Evolutionary conservation across 164 flowering plant genomes (phyloP).

Genomic region (Kingdonia uniflora): DNA sequence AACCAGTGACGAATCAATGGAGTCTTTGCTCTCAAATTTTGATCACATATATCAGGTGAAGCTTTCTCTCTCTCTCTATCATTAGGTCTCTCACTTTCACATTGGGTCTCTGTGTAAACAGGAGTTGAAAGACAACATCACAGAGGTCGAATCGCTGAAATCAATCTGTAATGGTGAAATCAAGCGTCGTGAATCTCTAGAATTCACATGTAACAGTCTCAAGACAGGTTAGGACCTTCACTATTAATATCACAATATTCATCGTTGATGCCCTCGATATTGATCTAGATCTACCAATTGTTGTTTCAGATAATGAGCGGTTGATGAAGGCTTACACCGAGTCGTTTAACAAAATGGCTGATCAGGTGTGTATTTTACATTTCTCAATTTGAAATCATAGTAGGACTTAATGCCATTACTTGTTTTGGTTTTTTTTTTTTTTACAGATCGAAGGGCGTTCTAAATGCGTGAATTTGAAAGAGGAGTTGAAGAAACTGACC

Average conservation of each 20-base stretch:
- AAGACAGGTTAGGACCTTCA: constrained; percentile 22
- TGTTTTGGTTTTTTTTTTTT: not conserved
- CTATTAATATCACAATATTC: too few relatives aligned
- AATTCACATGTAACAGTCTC: constrained; percentile 28
- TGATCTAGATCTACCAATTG: not conserved
- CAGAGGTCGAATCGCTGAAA: constrained; percentile 28
- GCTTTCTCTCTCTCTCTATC: not conserved
- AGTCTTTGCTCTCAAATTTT: constrained; percentile 26
- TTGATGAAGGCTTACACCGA: constrained; percentile 31
- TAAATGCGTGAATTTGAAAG: constrained; percentile 32
- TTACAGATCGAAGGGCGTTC: constrained; percentile 36
- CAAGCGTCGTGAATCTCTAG: constrained; percentile 38
- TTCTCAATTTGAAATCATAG: not conserved
- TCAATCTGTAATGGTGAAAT: constrained; percentile 26
- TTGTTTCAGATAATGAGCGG: constrained; percentile 44
- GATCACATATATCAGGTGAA: constrained; percentile 37
- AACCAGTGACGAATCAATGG: constrained; percentile 27
- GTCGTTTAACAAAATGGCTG: constrained; percentile 33
- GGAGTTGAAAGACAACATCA: constrained; percentile 27
- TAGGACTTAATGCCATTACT: too few relatives aligned
- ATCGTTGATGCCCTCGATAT: too few relatives aligned
- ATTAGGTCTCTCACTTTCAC: not conserved
- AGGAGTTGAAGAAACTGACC: constrained; percentile 34
- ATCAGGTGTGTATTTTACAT: constrained; percentile 29
- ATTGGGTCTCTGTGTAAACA: constrained; percentile 7